Conservation (phyloP, 2,329 filamentous ascomycete genomes). For the Pseudogymnoascus sp. region DNA sequence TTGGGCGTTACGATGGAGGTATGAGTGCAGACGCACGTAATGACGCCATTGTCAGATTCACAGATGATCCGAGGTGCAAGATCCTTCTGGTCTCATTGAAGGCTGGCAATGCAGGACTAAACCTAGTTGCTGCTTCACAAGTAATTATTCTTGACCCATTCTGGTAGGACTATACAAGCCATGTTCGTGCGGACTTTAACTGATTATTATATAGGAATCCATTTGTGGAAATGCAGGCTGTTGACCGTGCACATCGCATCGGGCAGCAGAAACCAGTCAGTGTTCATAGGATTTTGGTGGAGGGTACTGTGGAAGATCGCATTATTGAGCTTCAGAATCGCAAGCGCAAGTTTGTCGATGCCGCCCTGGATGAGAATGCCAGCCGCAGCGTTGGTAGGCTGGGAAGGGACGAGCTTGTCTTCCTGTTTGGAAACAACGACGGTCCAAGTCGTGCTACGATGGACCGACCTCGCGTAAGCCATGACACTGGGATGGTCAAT, state of each 20-base stretch:
- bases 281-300: constrained; percentile 71
- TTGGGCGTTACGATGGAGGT: constrained; percentile 65
- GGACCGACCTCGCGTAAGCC: neutral
- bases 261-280: constrained; percentile 67
- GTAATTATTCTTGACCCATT: constrained; percentile 90
- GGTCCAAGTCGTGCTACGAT: neutral
- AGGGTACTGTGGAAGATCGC: constrained; percentile 77
- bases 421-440: constrained; percentile 44
- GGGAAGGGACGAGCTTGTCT: constrained; percentile 57
- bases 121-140: constrained; percentile 72
- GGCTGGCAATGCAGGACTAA: constrained; percentile 78
- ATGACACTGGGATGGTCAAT: neutral
- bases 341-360: constrained; percentile 69
- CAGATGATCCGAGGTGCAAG: constrained; percentile 47
- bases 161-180: constrained; percentile 42
- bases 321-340: constrained; percentile 71
- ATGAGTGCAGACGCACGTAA: constrained; percentile 62
- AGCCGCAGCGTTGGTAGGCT: constrained; percentile 60
- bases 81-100: constrained; percentile 74
- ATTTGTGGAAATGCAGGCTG: constrained; percentile 84
- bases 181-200: neutral
- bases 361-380: constrained; percentile 70
- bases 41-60: constrained; percentile 58
- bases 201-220: constrained; percentile 47
- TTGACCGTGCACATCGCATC: constrained; percentile 83